A percentile compares a stretch with the other conserved stretches of the same genome.
Evolutionary conservation across 306 rosid genomes (phyloP).

Genomic region (Quercus engelmannii): DNA sequence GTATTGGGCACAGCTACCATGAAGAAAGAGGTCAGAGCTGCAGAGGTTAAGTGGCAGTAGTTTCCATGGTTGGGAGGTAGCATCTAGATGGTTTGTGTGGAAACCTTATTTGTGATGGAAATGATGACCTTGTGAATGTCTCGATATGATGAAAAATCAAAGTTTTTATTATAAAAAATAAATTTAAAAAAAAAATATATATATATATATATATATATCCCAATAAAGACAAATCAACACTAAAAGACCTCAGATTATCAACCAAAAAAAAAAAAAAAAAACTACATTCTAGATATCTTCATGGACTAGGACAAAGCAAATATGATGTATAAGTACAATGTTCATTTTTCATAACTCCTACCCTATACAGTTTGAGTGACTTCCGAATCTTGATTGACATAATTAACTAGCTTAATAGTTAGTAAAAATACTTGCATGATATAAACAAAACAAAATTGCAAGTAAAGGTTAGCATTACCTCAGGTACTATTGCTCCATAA

Average conservation of each 20-base stretch:
- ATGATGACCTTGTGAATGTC: too few species aligned
- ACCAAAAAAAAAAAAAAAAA: too few species aligned
- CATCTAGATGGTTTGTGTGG: background rate
- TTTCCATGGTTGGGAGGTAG: background rate
- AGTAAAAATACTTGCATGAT: background rate
- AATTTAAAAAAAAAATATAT: too few species aligned
- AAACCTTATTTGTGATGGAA: too few species aligned
- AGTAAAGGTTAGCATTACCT: conserved; percentile 42
- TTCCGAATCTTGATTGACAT: background rate
- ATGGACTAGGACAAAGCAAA: too few species aligned
- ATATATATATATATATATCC: too few species aligned
- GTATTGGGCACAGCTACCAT: background rate
- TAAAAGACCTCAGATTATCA: too few species aligned
- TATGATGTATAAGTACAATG: too few species aligned
- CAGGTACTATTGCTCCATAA: conserved; percentile 53
- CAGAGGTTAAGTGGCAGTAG: background rate
- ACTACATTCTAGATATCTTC: too few species aligned
- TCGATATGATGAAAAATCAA: too few species aligned
- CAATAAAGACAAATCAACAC: too few species aligned
- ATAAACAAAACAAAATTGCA: background rate
- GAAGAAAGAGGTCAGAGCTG: background rate
- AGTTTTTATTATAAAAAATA: too few species aligned
- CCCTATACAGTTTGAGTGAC: background rate
- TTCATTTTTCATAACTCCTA: background rate
- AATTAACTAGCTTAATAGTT: background rate